Evolutionary conservation across 2,329 filamentous ascomycete species (phyloP).

Genomic region (Verticillium isaacii): DNA sequence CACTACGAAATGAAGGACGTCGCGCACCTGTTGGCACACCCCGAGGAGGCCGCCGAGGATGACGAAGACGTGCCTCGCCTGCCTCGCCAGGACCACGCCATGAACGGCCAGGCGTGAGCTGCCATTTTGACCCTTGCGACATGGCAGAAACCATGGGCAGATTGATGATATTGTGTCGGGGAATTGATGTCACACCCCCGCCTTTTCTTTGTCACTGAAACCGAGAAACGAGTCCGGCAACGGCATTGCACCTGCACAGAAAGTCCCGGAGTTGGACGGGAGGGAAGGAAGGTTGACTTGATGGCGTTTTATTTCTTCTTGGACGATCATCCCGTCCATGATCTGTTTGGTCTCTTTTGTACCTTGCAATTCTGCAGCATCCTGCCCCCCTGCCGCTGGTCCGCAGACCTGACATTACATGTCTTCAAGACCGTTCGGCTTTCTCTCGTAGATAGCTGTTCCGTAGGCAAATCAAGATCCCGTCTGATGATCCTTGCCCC

Average conservation of each 20-base stretch:
- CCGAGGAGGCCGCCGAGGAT: constrained; percentile 59
- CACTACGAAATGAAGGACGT: constrained; percentile 99
- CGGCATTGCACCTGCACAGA: constrained; percentile 6
- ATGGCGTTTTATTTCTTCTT: constrained; percentile 3
- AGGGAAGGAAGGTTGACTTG: constrained; percentile 11
- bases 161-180: constrained; percentile 8
- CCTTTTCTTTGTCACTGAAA: constrained; percentile 4
- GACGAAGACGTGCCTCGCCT: constrained; percentile 43
- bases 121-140: not conserved
- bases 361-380: not conserved
- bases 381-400: not conserved
- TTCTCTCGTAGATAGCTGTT: not conserved
- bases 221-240: constrained; percentile 12
- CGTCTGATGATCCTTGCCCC: not conserved
- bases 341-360: not conserved
- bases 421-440: not conserved
- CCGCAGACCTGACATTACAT: not conserved
- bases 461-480: not conserved
- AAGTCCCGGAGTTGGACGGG: constrained; percentile 3
- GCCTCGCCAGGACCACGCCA: constrained; percentile 18
- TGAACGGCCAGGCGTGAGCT: constrained; percentile 12
- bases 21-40: constrained; percentile 77
- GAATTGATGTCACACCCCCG: too few species aligned
- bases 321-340: not conserved
- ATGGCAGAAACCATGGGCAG: constrained; percentile 2